Evolutionary conservation across 495 filamentous ascomycete genomes (phyloP), one percentile per base, ranked within the genome.

Genomic region (Massariosphaeria phaeospora): DNA sequence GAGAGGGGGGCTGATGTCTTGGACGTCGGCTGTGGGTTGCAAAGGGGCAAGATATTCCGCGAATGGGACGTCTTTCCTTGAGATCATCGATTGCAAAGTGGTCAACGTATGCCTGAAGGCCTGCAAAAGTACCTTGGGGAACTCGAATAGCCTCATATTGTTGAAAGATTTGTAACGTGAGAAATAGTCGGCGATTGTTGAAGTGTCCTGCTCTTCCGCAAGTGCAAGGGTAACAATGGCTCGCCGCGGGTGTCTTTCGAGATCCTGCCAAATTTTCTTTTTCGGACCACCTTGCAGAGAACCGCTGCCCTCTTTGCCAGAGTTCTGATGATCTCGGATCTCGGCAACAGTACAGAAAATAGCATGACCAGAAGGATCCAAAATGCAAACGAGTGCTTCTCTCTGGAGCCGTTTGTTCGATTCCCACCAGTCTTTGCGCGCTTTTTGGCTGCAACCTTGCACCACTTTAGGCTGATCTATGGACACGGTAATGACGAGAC

Each of bases 101-200:
- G 71, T 67, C n/a, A 89, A 68, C 0, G 82, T 84, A 17, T 82
- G 78, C 35, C 81, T 70, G 60, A 91, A 91, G 1, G 85, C 75
- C 0, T 79, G 74, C 11, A 88, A 73, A 1, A 90, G 70, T 3
- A 91, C 70, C 8, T 79, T 81, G 0, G 84, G 85, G 48, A 89
- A 88, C 53, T 89, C 86, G 0, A 88, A 75, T 8, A 89, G 72
- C 10, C 69, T 74, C 11, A 50, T 20, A 30, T 57, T 57, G 6
- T 33, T 10, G 1, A 29, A 20, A 24, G 21, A 21, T 23, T 17
- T 38, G 2, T 12, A 24, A 13, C 13, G 13, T 17, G 40, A 7
- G n/a, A 46, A 36, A 15, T 41, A 42, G n/a, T 46, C 40, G 7
- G 40, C 25, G n/a, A 46, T 20, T 9, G 10, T 21, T 8, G 11